These are phyloP conservation scores for Roridomyces roridus DNA, from an alignment of 768 basidiomycete genomes.

Conservation along the genomic window DNA sequence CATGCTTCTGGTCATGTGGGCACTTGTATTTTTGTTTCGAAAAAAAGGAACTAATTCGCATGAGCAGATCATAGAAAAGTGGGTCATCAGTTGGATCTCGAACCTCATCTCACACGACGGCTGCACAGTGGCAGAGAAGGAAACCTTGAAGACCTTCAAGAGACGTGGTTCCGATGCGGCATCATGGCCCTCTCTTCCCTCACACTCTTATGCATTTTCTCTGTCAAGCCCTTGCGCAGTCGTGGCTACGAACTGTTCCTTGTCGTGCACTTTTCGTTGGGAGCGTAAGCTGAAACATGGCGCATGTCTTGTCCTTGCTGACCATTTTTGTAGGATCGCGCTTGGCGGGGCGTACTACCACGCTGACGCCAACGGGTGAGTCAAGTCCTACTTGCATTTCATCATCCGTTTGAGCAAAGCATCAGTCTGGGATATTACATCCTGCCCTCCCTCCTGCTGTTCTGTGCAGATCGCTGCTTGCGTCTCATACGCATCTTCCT, in stretches of 20 bases:
- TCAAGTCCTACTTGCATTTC: neutral
- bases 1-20: conserved; percentile 53
- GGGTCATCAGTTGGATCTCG: neutral
- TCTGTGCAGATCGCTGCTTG: conserved; percentile 51
- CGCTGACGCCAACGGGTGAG: conserved; percentile 9
- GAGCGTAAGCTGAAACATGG: conserved; percentile 33
- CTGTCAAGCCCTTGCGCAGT: conserved; percentile 54
- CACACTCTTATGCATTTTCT: conserved; percentile 50
- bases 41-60: no score
- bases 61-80: conserved; percentile 17
- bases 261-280: conserved; percentile 50
- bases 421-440: conserved; percentile 38
- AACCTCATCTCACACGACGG: conserved; percentile 6
- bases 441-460: conserved; percentile 53
- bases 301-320: neutral
- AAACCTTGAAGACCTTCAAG: conserved; percentile 15
- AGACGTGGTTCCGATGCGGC: conserved; percentile 42
- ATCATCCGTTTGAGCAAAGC: neutral
- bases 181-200: conserved; percentile 45
- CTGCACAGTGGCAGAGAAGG: conserved; percentile 18
- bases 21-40: neutral
- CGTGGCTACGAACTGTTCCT: conserved; percentile 60
- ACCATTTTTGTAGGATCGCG: neutral
- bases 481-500: conserved; percentile 44
- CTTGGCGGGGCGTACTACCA: conserved; percentile 15